Evolutionary conservation across 2,329 filamentous ascomycete genomes (phyloP), one percentile per base, ranked within the genome.

Genomic region (Acarospora socialis): DNA sequence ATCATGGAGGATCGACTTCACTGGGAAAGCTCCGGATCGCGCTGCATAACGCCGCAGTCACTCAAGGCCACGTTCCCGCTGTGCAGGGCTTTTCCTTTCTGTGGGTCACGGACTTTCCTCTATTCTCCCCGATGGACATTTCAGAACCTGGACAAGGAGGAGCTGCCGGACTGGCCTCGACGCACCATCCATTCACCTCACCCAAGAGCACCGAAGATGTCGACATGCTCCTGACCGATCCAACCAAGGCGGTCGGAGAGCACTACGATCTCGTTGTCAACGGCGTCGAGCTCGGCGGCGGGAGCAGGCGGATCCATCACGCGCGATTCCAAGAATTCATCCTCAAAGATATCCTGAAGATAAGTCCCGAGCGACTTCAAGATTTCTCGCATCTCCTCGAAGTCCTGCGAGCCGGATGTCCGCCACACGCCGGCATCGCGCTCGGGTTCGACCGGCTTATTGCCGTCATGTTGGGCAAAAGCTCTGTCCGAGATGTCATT

Each of bases 181-280:
- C 86, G 0, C 90, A 98, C 49, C 90, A 98, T 52, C 90, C 90
- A 0, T 98, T 98, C 56, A 98, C 90, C 0, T 81, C 90, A 0
- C 90, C 90, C 0, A 72, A 81, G 21, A 72, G 72, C 0, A 54
- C 66, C 0, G 59, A 62, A 4, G 86, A 95, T 49, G 68, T 92
- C 10, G 76, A 83, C 22, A 56, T 82, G 1, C 70, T 95, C 1
- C 63, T 74, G 21, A 74, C 66, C 0, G 66, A 84, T 23, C 87
- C 90, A 0, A 63, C 83, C 1, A 56, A 66, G 28, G 83, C 73
- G 1, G 71, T 68, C 44, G 92, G 80, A 3, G 87, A 92, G 46
- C 86, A 93, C 51, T 98, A 94, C 57, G 90, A 98, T 46, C 73
- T 98, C 9, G 87, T 98, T 0, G 71, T 95, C 45, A 98, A 98